Evolutionary conservation across 805 yeast species (phyloP), one percentile per base, ranked within the genome.

Genomic region (Kluyveromyces starmeri): DNA sequence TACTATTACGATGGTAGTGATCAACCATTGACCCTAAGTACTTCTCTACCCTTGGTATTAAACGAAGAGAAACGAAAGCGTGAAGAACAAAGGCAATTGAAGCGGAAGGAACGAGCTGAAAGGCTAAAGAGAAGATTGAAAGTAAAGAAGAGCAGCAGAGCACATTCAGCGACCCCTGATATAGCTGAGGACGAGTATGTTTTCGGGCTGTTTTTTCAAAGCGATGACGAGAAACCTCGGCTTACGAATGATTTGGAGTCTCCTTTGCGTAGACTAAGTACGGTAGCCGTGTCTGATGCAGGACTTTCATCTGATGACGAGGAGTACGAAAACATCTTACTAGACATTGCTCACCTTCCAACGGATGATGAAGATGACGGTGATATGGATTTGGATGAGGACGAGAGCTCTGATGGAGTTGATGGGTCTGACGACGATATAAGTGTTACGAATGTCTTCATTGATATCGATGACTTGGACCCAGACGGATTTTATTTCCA

Each of bases 101-200:
- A 50, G 32, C 51, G 38, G 39, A 34, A 43, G 17, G 59, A 55
- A 39, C 41, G 52, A 17, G 46, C 47, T 33, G 61, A 57, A 37
- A 44, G 54, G 23, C 41, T 50, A 15, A 43, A 48, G 34, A 46
- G 55, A 36, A n/a, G 23, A 14, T 17, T 20, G 9, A 30, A 12
- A 6, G 48, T 55, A 30, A 55, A 50, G 37, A 43, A 38, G 28
- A 35, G 45, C 5, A 47, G 43, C 20, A 58, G 55, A 20, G 50
- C 51, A 38, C 52, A 57, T 34, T 52, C 61, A 22, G 67, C 67
- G 12, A 56, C 68, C 15, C 68, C 68, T 28, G 67, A 66, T 34
- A 58, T 60, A 7, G 53, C 42, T 20, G 51, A 47, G 20, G 59
- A 53, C 26, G 61, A 56, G 28, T 56, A 55, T 36, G 49, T 54